These are phyloP conservation scores for Tuber aestivum DNA, from an alignment of 495 filamentous ascomycete species.

Conservation along the genomic window DNA sequence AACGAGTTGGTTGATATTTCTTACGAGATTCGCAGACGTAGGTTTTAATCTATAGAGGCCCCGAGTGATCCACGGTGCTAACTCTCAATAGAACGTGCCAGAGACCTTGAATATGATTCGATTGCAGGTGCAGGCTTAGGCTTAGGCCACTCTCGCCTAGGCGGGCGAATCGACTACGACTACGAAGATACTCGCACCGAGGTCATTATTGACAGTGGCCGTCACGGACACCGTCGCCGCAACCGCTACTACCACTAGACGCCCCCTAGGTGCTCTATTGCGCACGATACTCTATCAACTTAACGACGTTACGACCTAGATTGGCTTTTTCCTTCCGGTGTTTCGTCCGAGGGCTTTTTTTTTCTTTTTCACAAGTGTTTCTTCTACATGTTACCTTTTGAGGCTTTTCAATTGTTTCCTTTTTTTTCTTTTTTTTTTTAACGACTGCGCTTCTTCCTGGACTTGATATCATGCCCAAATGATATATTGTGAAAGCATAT, in stretches of 20 bases:
- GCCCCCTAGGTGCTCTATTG: not conserved
- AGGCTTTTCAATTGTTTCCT: not conserved
- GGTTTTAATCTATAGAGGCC: constrained; percentile 34
- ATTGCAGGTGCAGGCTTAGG: constrained; percentile 37
- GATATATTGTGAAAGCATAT: constrained; percentile 23
- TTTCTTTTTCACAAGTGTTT: constrained; percentile 12
- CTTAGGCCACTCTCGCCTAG: constrained; percentile 30
- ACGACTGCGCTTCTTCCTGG: not conserved
- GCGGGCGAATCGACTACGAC: constrained; percentile 44
- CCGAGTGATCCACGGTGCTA: constrained; percentile 22
- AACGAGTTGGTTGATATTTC: constrained; percentile 72
- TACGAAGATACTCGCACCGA: constrained; percentile 43
- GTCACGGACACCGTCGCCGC: constrained; percentile 9
- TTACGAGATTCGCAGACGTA: constrained; percentile 73
- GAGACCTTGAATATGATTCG: constrained; percentile 72
- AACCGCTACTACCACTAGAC: constrained; percentile 40
- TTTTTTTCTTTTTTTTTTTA: too few species aligned
- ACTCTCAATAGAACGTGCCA: constrained; percentile 54
- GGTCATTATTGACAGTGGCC: constrained; percentile 35
- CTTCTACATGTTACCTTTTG: not conserved
- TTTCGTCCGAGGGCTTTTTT: constrained; percentile 29
- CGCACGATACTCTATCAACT: not conserved
- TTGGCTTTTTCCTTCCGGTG: constrained; percentile 31
- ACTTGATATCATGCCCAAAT: not conserved
- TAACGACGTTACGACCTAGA: constrained; percentile 37